Evolutionary conservation across 352 stramenopile genomes (phyloP).

Genomic region (Pythium phragmiticola): DNA sequence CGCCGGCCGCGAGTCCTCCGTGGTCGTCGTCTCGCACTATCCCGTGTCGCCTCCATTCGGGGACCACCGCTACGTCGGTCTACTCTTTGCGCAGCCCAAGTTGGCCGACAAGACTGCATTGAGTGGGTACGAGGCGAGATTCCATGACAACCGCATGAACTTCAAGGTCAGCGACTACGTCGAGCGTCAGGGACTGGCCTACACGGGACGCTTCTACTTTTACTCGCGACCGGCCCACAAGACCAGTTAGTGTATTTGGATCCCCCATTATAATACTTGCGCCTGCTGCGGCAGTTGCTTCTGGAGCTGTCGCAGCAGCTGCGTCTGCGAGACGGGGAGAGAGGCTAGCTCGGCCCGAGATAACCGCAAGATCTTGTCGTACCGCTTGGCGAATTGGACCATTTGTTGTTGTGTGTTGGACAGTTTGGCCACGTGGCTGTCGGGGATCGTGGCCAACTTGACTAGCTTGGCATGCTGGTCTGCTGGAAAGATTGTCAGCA

Average conservation of each 20-base stretch:
- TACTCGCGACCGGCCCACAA: constrained; percentile 34
- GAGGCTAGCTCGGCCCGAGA: constrained; percentile 32
- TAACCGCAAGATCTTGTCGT: constrained; percentile 41
- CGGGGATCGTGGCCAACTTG: constrained; percentile 37
- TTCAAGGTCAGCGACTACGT: constrained; percentile 51
- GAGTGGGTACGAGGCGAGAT: constrained; percentile 12
- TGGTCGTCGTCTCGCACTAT: constrained; percentile 55
- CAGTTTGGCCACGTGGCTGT: constrained; percentile 37
- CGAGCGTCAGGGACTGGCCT: constrained; percentile 31
- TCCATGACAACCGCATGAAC: constrained; percentile 38
- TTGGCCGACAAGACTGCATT: constrained; percentile 12
- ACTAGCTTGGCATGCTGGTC: constrained; percentile 41
- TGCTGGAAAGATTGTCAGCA: constrained; percentile 19
- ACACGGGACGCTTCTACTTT: constrained; percentile 39
- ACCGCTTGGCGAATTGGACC: constrained; percentile 54
- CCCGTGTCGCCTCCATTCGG: constrained; percentile 51
- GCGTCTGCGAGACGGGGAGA: constrained; percentile 39
- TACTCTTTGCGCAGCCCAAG: constrained; percentile 44
- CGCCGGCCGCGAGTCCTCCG: background rate
- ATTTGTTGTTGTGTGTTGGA: constrained; percentile 41
- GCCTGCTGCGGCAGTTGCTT: constrained; percentile 17
- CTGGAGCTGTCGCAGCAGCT: constrained; percentile 39
- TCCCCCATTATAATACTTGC: background rate
- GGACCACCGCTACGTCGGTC: constrained; percentile 55
- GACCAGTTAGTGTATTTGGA: background rate